These are phyloP conservation scores for Hypoxylon sp. DNA, from an alignment of 2,329 filamentous ascomycete species.

Conservation along the genomic window DNA sequence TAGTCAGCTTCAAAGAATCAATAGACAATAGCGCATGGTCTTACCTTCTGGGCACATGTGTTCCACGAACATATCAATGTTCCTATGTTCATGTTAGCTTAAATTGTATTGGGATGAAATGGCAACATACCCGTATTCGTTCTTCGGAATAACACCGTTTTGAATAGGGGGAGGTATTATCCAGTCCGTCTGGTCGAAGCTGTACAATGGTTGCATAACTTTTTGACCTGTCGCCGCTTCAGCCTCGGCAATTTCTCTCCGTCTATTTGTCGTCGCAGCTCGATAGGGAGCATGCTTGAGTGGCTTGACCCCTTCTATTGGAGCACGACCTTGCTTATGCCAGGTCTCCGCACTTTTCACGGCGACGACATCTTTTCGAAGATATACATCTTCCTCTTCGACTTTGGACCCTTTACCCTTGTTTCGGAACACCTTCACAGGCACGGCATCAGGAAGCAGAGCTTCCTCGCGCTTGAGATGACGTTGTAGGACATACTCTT, in stretches of 20 bases:
- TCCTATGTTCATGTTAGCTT: constrained; percentile 57
- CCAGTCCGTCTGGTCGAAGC: constrained; percentile 89
- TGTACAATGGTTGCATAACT: constrained; percentile 87
- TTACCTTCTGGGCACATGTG: constrained; percentile 83
- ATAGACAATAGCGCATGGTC: constrained; percentile 43
- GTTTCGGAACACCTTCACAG: constrained; percentile 81
- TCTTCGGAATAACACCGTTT: constrained; percentile 91
- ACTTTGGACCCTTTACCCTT: constrained; percentile 80
- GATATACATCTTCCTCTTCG: constrained; percentile 85
- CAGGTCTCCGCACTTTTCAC: constrained; percentile 96
- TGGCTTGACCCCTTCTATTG: constrained; percentile 78
- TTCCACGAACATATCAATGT: constrained; percentile 94
- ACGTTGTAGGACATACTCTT: constrained; percentile 86
- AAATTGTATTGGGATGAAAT: not conserved
- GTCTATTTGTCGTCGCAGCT: constrained; percentile 88
- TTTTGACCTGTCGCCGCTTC: constrained; percentile 85
- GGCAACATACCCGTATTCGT: constrained; percentile 77
- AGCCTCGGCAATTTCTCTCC: constrained; percentile 89
- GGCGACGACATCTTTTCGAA: constrained; percentile 81
- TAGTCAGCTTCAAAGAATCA: constrained; percentile 28
- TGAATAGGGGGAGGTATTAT: constrained; percentile 91
- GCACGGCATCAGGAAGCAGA: constrained; percentile 75
- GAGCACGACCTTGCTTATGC: constrained; percentile 94
- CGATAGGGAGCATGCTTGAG: constrained; percentile 91
- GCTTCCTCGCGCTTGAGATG: constrained; percentile 95